Conservation (phyloP, 2,329 filamentous ascomycete species). For the Ascochyta rabiei region DNA sequence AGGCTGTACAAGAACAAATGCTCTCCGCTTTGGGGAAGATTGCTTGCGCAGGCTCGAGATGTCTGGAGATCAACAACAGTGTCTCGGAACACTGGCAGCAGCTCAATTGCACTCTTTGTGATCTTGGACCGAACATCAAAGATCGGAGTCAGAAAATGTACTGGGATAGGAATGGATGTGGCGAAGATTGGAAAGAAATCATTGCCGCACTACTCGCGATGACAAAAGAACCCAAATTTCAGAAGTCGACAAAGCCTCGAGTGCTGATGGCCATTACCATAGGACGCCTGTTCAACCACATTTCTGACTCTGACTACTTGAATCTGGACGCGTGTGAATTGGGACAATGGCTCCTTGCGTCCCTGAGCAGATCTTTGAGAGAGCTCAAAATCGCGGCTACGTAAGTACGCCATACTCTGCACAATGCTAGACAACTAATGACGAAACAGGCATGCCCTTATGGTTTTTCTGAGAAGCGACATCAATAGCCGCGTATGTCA, state of each 20-base stretch:
- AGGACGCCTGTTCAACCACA: conserved; percentile 72
- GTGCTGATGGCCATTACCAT: conserved; percentile 53
- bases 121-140: conserved; percentile 8
- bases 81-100: conserved; percentile 19
- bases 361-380: conserved; percentile 80
- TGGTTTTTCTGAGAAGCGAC: conserved; percentile 65
- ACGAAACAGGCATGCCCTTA: conserved; percentile 62
- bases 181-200: conserved; percentile 42
- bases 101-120: conserved; percentile 35
- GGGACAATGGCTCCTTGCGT: conserved; percentile 82
- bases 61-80: conserved; percentile 16
- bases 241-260: conserved; percentile 36
- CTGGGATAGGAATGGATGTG: conserved; percentile 30
- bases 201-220: conserved; percentile 40
- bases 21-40: conserved; percentile 38
- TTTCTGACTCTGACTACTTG: conserved; percentile 63
- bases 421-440: conserved; percentile 14
- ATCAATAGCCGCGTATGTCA: conserved; percentile 56
- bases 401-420: conserved; percentile 47
- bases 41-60: conserved; percentile 42
- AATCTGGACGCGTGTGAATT: conserved; percentile 70
- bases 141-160: conserved; percentile 17
- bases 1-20: conserved; percentile 30
- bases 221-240: conserved; percentile 37
- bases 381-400: conserved; percentile 85